Evolutionary conservation across 2,329 filamentous ascomycete genomes (phyloP), one percentile per base, ranked within the genome.

Genomic region (Ceratocystis diversiconidia): DNA sequence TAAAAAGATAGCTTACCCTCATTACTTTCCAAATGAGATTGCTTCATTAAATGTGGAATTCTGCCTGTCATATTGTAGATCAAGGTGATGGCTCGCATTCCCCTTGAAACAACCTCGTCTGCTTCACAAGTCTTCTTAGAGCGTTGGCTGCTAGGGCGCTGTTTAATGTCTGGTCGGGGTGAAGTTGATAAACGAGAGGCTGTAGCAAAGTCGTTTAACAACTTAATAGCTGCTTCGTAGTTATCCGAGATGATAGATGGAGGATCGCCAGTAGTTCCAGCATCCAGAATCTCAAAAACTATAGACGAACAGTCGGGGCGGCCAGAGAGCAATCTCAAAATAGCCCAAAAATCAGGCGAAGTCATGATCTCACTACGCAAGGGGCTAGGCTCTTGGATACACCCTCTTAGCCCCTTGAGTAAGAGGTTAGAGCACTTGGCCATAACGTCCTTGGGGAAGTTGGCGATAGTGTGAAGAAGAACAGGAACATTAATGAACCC

Each of bases 341-440:
- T 89, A 4, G 88, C 87, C 94, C 94, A 99, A 74, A 99, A 97
- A 72, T 99, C 94, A 0, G 94, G 94, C 19, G 92, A 97, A 15
- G 90, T 92, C 76, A 95, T 95, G 70, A 97, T 89, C 76, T 97
- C 92, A 70, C 89, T 96, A 66, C 90, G 85, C 32, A 99, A 78
- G 12, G 88, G 85, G 30, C 86, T 85, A 0, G 90, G 85, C 67
- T 88, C 84, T 63, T 87, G 85, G 69, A 96, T 89, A 71, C 92
- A 96, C 57, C 86, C 80, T 57, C 86, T 83, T 30, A 99, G 78
- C 0, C 92, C 92, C 70, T 88, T 86, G 19, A 96, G 79, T 0
- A 95, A 84, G 3, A 90, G 82, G 41, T 85, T 79, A 0, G 91
- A 87, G 17, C 89, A 87, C 73, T 88, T 88, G 64, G 87, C 85